Base-by-base conservation (phyloP, 1,284 basidiomycete species). In the Amylostereum areolatum region DNA sequence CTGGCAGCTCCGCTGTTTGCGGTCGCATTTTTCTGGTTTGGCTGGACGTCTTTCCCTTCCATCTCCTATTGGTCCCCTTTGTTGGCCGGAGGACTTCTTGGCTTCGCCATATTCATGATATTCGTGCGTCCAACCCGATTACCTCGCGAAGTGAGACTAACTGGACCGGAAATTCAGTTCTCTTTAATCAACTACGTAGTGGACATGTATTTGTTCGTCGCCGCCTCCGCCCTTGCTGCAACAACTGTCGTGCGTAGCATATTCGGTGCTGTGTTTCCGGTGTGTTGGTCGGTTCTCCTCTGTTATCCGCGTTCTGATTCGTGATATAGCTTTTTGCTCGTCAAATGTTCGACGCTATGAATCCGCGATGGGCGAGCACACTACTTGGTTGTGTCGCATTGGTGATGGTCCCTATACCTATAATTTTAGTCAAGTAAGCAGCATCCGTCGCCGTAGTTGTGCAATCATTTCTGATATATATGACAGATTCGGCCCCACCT, bases 21-120 rank as follows among this genome's bases (percentile, higher is more conserved):
- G 4, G 52, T 74, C 29, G 74, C 80, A 1, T 81, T 83, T 62
- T 87, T 87, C 66, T 81, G 81, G 82, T 80, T 87, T 57, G 81
- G 74, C 62, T 81, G 77, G 78, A 77, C 80, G 2, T 78, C 79
- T 0, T 80, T 66, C 51, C 69, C 78, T 2, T 64, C 59, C 12
- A 68, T 85, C 50, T 74, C 74, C 0, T 77, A 76, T 54, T 83
- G 76, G 73, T 77, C 69, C 0, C 84, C 84, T 1, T 67, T 83
- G 56, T 56, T 78, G 55, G 67, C 78, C 4, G 76, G 75, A 0
- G 51, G 72, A 28, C 49, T 76, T 18, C 66, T 84, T 56, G 82
- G 83, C 8, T 76, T 78, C 47, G 68, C 73, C 9, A 76, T 82
- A 51, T 71, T 72, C 31, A 71, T 81, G 56, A 75, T 85, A 11